These are phyloP conservation scores for Fraxinus paxiana DNA, from an alignment of 305 asterid genomes.

Conservation along the genomic window DNA sequence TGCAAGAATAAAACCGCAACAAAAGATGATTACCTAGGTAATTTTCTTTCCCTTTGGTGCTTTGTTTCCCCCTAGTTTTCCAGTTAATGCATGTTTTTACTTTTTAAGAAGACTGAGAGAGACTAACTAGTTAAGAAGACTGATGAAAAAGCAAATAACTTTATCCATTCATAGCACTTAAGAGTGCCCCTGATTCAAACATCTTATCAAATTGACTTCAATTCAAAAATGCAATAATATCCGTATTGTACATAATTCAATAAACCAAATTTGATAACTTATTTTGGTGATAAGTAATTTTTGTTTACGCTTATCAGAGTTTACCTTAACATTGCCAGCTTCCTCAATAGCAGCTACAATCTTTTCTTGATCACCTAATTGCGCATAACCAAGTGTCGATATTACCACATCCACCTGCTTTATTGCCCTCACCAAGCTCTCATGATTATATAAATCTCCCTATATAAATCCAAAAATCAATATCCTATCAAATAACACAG, in stretches of 20 bases:
- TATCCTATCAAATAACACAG: background rate
- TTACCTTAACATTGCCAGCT: conserved; percentile 51
- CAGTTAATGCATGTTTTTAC: background rate
- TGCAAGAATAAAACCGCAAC: background rate
- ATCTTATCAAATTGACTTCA: background rate
- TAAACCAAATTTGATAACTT: background rate
- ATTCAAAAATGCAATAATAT: background rate
- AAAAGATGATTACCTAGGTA: background rate
- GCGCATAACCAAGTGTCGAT: conserved; percentile 43
- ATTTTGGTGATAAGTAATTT: background rate
- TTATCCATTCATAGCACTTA: background rate
- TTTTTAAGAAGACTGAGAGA: background rate
- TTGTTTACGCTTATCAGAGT: background rate
- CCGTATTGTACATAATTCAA: background rate
- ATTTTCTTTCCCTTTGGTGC: background rate
- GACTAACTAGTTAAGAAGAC: background rate
- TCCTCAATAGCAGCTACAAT: conserved; percentile 49
- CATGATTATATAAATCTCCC: conserved; percentile 53
- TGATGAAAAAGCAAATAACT: background rate
- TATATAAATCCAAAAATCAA: conserved; percentile 14
- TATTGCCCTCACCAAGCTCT: conserved; percentile 44
- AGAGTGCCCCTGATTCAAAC: background rate
- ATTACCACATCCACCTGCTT: conserved; percentile 62
- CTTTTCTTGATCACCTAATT: conserved; percentile 43
- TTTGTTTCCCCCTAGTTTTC: background rate